Conservation (phyloP, 1,284 basidiomycete genomes). For the Spongispora temasekensis region DNA sequence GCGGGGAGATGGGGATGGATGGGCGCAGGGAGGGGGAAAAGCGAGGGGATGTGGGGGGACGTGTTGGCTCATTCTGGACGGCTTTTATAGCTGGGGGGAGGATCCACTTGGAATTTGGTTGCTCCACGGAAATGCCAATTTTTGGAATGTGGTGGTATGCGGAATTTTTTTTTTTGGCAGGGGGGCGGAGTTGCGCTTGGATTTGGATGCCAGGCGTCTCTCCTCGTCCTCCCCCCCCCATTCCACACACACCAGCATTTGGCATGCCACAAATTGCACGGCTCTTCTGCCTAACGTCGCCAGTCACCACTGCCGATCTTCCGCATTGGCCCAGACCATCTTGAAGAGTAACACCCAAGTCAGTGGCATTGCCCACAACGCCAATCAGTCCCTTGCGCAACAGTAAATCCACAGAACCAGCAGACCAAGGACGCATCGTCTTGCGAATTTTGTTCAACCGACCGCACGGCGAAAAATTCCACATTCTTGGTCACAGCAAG, state of each 20-base stretch:
- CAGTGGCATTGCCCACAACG: neutral
- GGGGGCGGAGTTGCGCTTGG: constrained; percentile 26
- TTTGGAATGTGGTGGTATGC: constrained; percentile 14
- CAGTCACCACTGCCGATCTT: neutral
- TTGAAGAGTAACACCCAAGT: constrained; percentile 8
- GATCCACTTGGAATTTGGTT: too few relatives aligned
- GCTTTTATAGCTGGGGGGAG: constrained; percentile 19
- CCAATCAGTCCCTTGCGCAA: constrained; percentile 1
- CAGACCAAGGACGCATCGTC: constrained; percentile 5
- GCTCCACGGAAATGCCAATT: constrained; percentile 1
- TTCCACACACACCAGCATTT: neutral
- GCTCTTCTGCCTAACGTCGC: constrained; percentile 6
- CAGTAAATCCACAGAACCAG: constrained; percentile 9
- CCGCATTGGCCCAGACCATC: too few relatives aligned
- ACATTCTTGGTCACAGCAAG: constrained; percentile 25
- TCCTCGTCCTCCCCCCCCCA: neutral
- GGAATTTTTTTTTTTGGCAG: constrained; percentile 13
- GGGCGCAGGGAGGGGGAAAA: neutral
- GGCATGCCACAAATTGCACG: constrained; percentile 1
- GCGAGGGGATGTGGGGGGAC: neutral
- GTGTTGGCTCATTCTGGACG: constrained; percentile 1
- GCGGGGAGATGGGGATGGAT: neutral
- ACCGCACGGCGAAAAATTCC: constrained; percentile 30
- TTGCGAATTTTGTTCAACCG: constrained; percentile 15
- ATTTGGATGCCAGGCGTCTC: constrained; percentile 1